These are phyloP conservation scores for Amanita phalloides DNA, from an alignment of 768 basidiomycete species.

Conservation along the genomic window DNA sequence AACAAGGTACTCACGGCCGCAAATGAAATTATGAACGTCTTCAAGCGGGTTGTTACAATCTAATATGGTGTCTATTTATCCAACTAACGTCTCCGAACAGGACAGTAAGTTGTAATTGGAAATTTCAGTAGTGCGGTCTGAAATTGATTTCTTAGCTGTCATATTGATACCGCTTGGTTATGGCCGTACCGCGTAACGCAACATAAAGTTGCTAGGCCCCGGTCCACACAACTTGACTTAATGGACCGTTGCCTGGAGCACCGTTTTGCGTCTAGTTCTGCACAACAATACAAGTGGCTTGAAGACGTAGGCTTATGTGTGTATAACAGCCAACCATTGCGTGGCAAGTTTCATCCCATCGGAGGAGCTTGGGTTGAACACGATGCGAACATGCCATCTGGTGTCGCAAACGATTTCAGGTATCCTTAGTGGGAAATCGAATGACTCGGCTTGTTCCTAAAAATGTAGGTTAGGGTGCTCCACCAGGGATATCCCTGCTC, in stretches of 20 bases:
- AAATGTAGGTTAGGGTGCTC: neutral
- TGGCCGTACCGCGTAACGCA: constrained; percentile 97
- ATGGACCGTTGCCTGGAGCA: constrained; percentile 98
- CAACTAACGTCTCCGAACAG: constrained; percentile 8
- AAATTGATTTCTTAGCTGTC: constrained; percentile 31
- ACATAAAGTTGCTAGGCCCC: constrained; percentile 94
- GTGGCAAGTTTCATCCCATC: constrained; percentile 77
- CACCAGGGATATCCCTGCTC: too few relatives aligned
- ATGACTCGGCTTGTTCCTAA: neutral
- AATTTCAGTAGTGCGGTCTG: neutral
- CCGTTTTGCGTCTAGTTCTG: constrained; percentile 78
- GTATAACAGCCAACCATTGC: constrained; percentile 12
- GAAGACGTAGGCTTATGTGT: constrained; percentile 42
- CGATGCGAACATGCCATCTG: constrained; percentile 91
- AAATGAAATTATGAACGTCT: constrained; percentile 89
- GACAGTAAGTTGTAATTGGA: constrained; percentile 24
- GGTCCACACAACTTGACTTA: constrained; percentile 95
- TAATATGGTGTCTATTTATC: neutral
- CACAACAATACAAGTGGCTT: constrained; percentile 95
- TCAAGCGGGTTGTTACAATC: constrained; percentile 53
- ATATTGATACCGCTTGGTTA: constrained; percentile 80
- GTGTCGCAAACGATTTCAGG: constrained; percentile 24
- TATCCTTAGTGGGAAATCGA: too few relatives aligned
- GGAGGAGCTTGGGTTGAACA: constrained; percentile 95
- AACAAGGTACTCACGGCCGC: constrained; percentile 66